Evolutionary conservation across 306 rosid species (phyloP), one percentile per base, ranked within the genome.

Genomic region (Senna tora): DNA sequence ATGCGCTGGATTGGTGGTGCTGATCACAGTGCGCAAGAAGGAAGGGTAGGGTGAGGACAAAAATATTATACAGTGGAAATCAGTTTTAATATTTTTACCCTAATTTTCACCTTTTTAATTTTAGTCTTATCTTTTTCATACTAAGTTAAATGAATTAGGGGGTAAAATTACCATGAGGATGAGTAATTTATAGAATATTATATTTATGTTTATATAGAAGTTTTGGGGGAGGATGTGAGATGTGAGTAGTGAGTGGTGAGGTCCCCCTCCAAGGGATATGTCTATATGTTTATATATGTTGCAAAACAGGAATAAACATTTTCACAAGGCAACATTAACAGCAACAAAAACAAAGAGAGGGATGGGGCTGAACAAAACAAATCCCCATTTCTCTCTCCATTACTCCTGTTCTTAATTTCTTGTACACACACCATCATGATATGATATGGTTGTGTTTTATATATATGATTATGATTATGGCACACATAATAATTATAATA

Each of bases 201-300:
- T 53, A 2, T 16, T 77, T 49, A 79, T n/a, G n/a, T n/a, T n/a
- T n/a, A n/a, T 81, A 50, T 34, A 60, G 15, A 60, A 60, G 67
- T 8, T 81, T 64, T 55, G 71, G 76, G 71, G 73, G 57, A 52
- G 76, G 59, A 70, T 65, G 79, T 65, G 81, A 69, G 80, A 80
- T 84, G 87, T 43, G 65, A 13, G 25, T 63, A 4, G 47, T 2
- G 4, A 7, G 20, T 14, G 68, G 64, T 69, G 69, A 73, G 57
- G 32, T 57, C 65, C 43, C 46, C 56, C 67, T 49, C 74, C 74
- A 55, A 73, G 77, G 43, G 77, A 81, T 39, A 53, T 74, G 88
- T 88, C 68, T 80, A 82, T 68, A 81, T 82, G 75, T 88, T 85
- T 86, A 71, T 69, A 79, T 87, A 84, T 82, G 68, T 39, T 78